Evolutionary conservation across 2,329 filamentous ascomycete species (phyloP).

Genomic region (Aspergillus ustus): DNA sequence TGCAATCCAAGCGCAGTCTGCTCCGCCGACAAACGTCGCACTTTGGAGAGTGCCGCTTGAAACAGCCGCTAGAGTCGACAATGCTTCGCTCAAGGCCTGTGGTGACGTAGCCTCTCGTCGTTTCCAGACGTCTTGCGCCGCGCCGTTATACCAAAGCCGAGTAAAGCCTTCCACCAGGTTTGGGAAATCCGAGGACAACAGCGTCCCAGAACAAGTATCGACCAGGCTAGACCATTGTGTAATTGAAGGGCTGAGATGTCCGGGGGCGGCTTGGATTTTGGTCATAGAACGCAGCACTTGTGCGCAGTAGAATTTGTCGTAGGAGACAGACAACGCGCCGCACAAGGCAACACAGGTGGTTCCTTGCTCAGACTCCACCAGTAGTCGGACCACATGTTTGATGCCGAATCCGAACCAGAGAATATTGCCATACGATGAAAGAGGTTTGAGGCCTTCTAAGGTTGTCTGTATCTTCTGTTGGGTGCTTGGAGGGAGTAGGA

Average conservation of each 20-base stretch:
- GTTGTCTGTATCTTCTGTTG: not conserved
- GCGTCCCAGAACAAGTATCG: not conserved
- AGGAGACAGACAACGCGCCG: not conserved
- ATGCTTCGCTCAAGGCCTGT: not conserved
- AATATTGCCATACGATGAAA: not conserved
- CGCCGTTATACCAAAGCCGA: not conserved
- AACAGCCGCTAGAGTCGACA: not conserved
- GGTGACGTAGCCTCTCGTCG: not conserved
- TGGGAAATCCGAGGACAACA: not conserved
- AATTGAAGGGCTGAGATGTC: not conserved
- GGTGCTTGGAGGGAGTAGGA: not conserved
- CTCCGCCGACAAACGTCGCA: not conserved
- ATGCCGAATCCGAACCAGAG: not conserved
- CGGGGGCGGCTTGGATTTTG: not conserved
- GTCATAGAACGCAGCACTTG: not conserved
- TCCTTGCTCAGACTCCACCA: slow-evolving; percentile 1
- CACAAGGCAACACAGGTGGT: not conserved
- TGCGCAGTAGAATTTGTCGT: slow-evolving; percentile 3
- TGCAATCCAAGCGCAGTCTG: not conserved
- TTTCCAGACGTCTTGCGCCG: not conserved
- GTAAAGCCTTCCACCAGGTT: not conserved
- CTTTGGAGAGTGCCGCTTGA: not conserved
- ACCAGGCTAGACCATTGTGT: not conserved
- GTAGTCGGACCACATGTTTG: not conserved
- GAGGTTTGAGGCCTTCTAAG: not conserved